Base-by-base conservation (phyloP, 805 yeast genomes). In the Yarrowia keelungensis region DNA sequence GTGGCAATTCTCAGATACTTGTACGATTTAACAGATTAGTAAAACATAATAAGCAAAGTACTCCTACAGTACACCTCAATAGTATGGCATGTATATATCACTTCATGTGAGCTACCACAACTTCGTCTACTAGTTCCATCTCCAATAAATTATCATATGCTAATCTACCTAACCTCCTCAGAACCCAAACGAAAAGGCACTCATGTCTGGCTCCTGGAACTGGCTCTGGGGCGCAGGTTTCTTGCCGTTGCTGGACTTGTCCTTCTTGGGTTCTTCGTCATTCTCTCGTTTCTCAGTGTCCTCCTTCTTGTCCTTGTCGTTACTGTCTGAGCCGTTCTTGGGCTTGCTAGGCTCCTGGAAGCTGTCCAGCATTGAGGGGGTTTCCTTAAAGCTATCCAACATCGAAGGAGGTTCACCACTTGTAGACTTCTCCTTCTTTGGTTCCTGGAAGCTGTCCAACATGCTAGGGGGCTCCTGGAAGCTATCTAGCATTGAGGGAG, bases 141-240 rank as follows among this genome's bases (percentile, higher is more conserved):
- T n/a, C n/a, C n/a, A n/a, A n/a, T n/a, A n/a, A 53, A 35, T 53
- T 53, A 53, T 53, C 41, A 35, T 35, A 26, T 26, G 32, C 32
- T 50, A 39, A 53, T n/a, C 41, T n/a, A 41, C 15, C 5, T 8
- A 9, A 59, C 3, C 16, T n/a, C 19, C 39, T 64, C 67, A 72
- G 47, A 68, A 71, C 1, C 83, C 85, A 74, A 88, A 89, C 67
- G 83, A 83, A 73, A 88, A 89, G 0, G 91, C 84, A 75, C 89
- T 86, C 92, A 89, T 88, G 74, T 89, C 92, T 0, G 93, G 91
- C 73, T 89, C 93, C 69, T 82, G 84, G 75, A 87, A 88, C n/a
- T 81, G 79, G 3, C 89, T 88, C 0, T 89, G 87, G 16, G 77
- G 76, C 32, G 75, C 69, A 42, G 71, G 32, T 56, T 64, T 16